phyloP scores from a whole-genome alignment of 257 asterid genomes.

The Sherardia arvensis region DNA sequence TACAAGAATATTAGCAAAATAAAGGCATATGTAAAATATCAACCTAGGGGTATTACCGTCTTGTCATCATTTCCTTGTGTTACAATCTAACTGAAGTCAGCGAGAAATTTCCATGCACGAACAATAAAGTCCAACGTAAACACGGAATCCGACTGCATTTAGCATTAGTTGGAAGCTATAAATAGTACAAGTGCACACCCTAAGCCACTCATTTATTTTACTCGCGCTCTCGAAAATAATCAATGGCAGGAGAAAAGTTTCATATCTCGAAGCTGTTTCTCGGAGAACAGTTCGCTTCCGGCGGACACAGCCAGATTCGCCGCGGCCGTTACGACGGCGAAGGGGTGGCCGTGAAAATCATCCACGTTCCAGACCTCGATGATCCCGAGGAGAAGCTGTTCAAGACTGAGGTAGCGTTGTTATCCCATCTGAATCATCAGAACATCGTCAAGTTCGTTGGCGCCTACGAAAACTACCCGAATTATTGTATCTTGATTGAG shows the following conservation, averaged over 20 bases:
- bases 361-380: constrained; percentile 56
- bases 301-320: constrained; percentile 70
- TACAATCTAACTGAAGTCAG: too few species aligned
- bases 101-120: too few species aligned
- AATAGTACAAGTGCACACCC: too few species aligned
- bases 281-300: constrained; percentile 76
- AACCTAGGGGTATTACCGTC: too few species aligned
- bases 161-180: too few species aligned
- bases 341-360: constrained; percentile 82
- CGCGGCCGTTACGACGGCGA: constrained; percentile 81
- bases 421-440: constrained; percentile 56
- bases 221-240: too few species aligned
- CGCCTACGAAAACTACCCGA: constrained; percentile 69
- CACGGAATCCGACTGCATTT: too few species aligned
- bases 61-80: too few species aligned
- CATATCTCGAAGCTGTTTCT: constrained; percentile 74
- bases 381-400: constrained; percentile 46
- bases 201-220: too few species aligned
- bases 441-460: constrained; percentile 71
- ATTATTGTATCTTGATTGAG: constrained; percentile 72
- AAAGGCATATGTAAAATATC: too few species aligned
- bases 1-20: too few species aligned
- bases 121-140: too few species aligned
- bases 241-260: constrained; percentile 5
- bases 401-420: constrained; percentile 48